Evolutionary conservation across 1,284 basidiomycete genomes (phyloP), one percentile per base, ranked within the genome.

Genomic region (Fomitopsis schrenkii): DNA sequence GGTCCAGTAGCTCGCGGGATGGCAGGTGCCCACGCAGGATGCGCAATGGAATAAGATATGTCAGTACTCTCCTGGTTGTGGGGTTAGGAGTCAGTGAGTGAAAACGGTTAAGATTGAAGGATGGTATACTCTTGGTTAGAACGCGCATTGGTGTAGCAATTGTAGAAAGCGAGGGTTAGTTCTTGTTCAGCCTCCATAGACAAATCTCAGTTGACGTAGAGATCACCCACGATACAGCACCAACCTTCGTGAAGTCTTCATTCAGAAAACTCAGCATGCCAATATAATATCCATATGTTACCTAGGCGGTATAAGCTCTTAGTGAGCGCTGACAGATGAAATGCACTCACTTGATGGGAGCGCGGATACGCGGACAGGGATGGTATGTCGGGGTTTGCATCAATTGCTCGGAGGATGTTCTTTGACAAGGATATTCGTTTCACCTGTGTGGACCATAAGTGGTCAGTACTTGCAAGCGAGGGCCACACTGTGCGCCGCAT

Each of bases 251-350:
- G 71, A 95, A 97, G 58, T 97, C 92, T 72, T 98, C 97, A 67
- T 93, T 94, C 61, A 98, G 75, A 75, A 99, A 98, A 68, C 88
- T 91, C 60, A 98, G 82, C 83, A 98, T 93, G 61, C 97, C 97
- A 54, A 96, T 77, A 72, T 98, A 98, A 79, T 96, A 99, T 64
- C 87, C 82, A 76, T 91, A 96, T 19, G 94, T 95, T 48, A 96
- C 92, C 88, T 91, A 42, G n/a, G 26, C 44, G 52, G n/a, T 3
- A 6, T 58, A 17, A 63, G 57, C 26, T 6, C 30, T 8, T 26
- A 45, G 15, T 42, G n/a, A 56, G 35, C 38, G 38, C 38, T 15
- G 38, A 6, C 15, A 5, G 57, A 41, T n/a, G 1, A 57, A 66
- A 65, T 66, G 30, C 30, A 61, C 83, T 68, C 70, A 95, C 94